Base-by-base conservation (phyloP, 2,329 filamentous ascomycete genomes). In the Aspergillus neoniger region DNA sequence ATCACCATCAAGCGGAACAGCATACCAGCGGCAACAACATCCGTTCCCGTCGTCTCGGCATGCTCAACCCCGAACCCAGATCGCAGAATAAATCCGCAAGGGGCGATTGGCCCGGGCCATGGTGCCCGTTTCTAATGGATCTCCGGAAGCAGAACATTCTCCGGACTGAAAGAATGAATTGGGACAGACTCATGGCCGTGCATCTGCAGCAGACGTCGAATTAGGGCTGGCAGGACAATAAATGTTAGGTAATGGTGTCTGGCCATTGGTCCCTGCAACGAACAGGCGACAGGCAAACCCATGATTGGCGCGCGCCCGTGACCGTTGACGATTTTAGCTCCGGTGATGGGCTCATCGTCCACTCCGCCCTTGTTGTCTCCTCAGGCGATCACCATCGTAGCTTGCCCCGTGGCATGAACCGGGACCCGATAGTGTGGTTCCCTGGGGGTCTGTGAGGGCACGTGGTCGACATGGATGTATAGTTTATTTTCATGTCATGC, bases 221-320 rank as follows among this genome's bases (percentile, higher is more conserved):
- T 50, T 50, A 32, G 47, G 47, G 47, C 47, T 50, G 15, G 3
- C 25, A 10, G 47, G 5, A 28, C 32, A 28, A 32, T 50, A 50
- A 50, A 30, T 8, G 47, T 50, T 50, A 50, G 47, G 47, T 50
- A 50, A 50, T 50, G 30, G 47, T 10, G 47, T 10, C 25, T 49
- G 44, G 44, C 44, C 23, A n/a, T 28, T 43, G 39, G 23, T 14
- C 39, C 41, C 10, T 19, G 19, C 41, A 44, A 21, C 19, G 7
- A 44, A 19, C 41, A 44, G 41, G 41, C 19, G 21, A 30, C 44
- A 21, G 44, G 10, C 5, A 25, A 36, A 36, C 4, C 2, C 21
- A 15, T 30, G 44, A 49, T 30, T 49, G 44, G 44, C 15, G 32
- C 32, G 12, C 32, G 5, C 44, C 44, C 44, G 21, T n/a, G 44